Conservation (phyloP, 176 grass and related monocot genomes). For the Bromus sterilis region DNA sequence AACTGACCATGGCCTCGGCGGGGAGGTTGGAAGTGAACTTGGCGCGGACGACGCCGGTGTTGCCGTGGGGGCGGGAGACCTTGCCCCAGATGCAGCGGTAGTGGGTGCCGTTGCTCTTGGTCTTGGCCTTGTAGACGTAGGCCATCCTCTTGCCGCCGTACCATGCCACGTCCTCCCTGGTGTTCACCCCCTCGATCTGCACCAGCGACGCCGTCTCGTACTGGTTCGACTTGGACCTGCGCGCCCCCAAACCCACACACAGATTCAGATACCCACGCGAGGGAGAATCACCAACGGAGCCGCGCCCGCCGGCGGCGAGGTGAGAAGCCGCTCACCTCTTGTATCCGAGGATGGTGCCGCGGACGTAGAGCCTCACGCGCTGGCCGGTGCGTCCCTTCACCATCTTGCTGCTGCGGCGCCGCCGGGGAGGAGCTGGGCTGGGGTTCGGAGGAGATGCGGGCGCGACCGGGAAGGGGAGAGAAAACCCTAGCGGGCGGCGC, state of each 20-base stretch:
- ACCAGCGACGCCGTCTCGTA: slow-evolving; percentile 72
- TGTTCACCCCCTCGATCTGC: slow-evolving; percentile 84
- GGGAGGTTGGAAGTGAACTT: slow-evolving; percentile 83
- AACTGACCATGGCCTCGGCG: slow-evolving; percentile 53
- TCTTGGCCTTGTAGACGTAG: slow-evolving; percentile 91
- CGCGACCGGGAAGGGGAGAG: not conserved
- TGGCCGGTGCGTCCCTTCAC: slow-evolving; percentile 52
- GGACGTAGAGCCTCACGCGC: slow-evolving; percentile 63
- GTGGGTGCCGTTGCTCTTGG: slow-evolving; percentile 46
- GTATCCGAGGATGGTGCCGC: slow-evolving; percentile 78
- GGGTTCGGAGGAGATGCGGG: not conserved
- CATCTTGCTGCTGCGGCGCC: slow-evolving; percentile 24
- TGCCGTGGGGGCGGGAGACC: slow-evolving; percentile 68
- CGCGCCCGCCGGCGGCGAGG: not conserved
- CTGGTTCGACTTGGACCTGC: slow-evolving; percentile 79
- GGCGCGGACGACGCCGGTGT: slow-evolving; percentile 62
- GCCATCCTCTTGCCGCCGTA: slow-evolving; percentile 79
- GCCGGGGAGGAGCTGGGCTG: slow-evolving; percentile 1
- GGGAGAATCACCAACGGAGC: not conserved
- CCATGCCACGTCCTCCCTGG: slow-evolving; percentile 67
- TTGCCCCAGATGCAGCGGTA: slow-evolving; percentile 85
- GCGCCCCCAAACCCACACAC: not conserved
- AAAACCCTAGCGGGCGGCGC: slow-evolving; percentile 17
- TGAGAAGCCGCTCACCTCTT: slow-evolving; percentile 42
- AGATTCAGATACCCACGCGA: not conserved